These are phyloP conservation scores for Cenococcum geophilum DNA, from an alignment of 495 filamentous ascomycete genomes.

Conservation along the genomic window DNA sequence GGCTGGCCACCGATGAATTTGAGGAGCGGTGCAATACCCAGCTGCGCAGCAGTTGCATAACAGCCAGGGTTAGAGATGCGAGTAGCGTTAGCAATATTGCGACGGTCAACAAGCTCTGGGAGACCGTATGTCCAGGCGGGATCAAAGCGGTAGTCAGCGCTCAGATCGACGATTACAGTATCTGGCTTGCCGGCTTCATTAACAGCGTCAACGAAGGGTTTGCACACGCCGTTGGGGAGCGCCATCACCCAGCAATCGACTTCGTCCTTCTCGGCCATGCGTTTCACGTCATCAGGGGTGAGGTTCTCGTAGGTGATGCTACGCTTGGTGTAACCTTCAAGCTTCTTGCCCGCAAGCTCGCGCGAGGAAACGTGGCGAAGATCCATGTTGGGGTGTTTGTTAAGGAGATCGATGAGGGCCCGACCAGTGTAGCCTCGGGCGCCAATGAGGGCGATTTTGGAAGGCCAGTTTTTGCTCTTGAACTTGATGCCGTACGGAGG, in stretches of 20 bases:
- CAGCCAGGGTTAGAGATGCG: slow-evolving; percentile 93
- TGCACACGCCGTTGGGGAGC: slow-evolving; percentile 93
- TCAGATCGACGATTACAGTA: slow-evolving; percentile 85
- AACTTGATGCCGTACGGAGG: slow-evolving; percentile 94
- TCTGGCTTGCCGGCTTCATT: slow-evolving; percentile 63
- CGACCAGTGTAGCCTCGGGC: slow-evolving; percentile 95
- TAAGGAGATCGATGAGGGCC: slow-evolving; percentile 83
- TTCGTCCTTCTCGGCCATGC: slow-evolving; percentile 84
- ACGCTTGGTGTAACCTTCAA: slow-evolving; percentile 89
- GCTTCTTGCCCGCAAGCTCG: slow-evolving; percentile 82
- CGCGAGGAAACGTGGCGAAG: slow-evolving; percentile 90
- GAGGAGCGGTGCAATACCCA: slow-evolving; percentile 80
- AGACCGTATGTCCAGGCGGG: slow-evolving; percentile 90
- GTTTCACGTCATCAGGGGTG: slow-evolving; percentile 78
- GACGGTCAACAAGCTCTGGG: slow-evolving; percentile 75
- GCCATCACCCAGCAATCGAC: slow-evolving; percentile 99
- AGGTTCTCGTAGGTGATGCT: slow-evolving; percentile 92
- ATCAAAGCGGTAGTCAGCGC: slow-evolving; percentile 93
- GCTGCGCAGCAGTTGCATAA: slow-evolving; percentile 93
- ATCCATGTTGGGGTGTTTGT: slow-evolving; percentile 89
- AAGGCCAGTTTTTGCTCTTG: slow-evolving; percentile 70
- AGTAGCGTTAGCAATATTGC: slow-evolving; percentile 71
- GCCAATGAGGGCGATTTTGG: slow-evolving; percentile 85
- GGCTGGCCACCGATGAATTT: slow-evolving; percentile 73
- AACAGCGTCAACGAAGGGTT: slow-evolving; percentile 90